phyloP scores from a whole-genome alignment of 2,329 filamentous ascomycete genomes.

The Ophiobolus disseminans region DNA sequence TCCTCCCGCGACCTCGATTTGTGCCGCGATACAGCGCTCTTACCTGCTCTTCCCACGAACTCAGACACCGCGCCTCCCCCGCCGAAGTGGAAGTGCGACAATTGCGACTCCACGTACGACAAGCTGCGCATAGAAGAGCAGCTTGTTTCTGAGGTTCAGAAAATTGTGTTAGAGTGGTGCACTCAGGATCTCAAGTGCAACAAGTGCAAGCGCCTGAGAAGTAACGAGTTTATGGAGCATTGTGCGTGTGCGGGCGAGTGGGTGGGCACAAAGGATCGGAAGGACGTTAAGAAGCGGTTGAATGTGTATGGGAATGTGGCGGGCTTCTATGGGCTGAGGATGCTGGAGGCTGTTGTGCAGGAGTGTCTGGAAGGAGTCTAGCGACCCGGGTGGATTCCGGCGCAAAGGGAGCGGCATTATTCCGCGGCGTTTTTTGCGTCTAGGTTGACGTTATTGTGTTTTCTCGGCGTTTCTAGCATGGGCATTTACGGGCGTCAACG shows the following conservation, averaged over 20 bases:
- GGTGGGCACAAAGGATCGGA: constrained; percentile 73
- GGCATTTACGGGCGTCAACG: constrained; percentile 5
- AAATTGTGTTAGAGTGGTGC: constrained; percentile 77
- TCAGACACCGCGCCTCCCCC: constrained; percentile 54
- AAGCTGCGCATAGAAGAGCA: constrained; percentile 83
- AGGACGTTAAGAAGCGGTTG: constrained; percentile 70
- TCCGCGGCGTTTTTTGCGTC: neutral
- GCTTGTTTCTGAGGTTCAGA: constrained; percentile 78
- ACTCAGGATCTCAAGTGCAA: constrained; percentile 90
- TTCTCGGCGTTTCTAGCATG: constrained; percentile 5
- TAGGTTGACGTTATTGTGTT: neutral
- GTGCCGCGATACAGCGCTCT: constrained; percentile 84
- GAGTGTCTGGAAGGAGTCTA: constrained; percentile 62
- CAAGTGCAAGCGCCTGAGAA: constrained; percentile 69
- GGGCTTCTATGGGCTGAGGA: constrained; percentile 77
- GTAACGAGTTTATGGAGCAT: constrained; percentile 96
- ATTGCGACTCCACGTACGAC: constrained; percentile 78
- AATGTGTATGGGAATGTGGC: constrained; percentile 77
- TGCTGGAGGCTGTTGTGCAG: constrained; percentile 78
- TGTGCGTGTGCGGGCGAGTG: constrained; percentile 91
- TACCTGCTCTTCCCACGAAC: constrained; percentile 59
- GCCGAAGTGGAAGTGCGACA: constrained; percentile 75
- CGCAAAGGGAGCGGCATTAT: neutral
- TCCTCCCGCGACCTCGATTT: constrained; percentile 88
- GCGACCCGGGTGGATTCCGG: neutral